Percentiles rank a stretch among this genome's conserved stretches.
Evolutionary conservation across 495 filamentous ascomycete genomes (phyloP).

Genomic region (Annulohypoxylon stygium): DNA sequence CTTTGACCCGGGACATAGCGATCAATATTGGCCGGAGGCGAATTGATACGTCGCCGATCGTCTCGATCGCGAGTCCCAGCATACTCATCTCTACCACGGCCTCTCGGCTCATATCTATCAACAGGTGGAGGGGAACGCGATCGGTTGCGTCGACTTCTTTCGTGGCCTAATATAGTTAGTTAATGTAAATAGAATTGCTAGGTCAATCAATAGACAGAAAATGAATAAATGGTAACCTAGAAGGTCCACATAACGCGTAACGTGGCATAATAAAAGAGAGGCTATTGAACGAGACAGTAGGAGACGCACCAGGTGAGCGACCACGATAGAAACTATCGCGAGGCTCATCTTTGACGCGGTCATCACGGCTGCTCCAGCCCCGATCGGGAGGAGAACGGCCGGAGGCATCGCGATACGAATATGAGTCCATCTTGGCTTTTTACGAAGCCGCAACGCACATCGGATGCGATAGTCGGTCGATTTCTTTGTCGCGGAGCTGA

Average conservation of each 20-base stretch:
- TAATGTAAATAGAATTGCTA: background rate
- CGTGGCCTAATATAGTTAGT: constrained; percentile 53
- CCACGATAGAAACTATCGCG: constrained; percentile 66
- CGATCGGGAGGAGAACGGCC: constrained; percentile 66
- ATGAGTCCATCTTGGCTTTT: constrained; percentile 59
- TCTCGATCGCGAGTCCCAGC: constrained; percentile 69
- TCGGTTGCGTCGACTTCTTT: constrained; percentile 65
- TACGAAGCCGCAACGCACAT: background rate
- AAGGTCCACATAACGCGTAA: constrained; percentile 9
- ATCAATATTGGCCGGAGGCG: constrained; percentile 84
- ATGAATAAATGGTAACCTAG: background rate
- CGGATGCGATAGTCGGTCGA: background rate
- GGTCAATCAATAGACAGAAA: background rate
- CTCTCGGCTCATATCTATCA: constrained; percentile 78
- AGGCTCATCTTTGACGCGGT: constrained; percentile 63
- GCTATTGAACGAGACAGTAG: constrained; percentile 36
- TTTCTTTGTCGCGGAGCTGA: background rate
- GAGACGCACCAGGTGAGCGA: constrained; percentile 67
- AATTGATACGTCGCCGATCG: constrained; percentile 65
- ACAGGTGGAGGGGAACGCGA: constrained; percentile 80
- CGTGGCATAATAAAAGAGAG: constrained; percentile 24
- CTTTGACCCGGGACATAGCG: constrained; percentile 94
- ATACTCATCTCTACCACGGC: constrained; percentile 77
- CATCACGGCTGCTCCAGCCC: constrained; percentile 64
- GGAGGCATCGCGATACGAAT: constrained; percentile 58